A percentile compares a stretch with the other conserved stretches of the same genome.
Evolutionary conservation across 2,329 filamentous ascomycete species (phyloP).

Genomic region (Nothomitra cinnamomea): DNA sequence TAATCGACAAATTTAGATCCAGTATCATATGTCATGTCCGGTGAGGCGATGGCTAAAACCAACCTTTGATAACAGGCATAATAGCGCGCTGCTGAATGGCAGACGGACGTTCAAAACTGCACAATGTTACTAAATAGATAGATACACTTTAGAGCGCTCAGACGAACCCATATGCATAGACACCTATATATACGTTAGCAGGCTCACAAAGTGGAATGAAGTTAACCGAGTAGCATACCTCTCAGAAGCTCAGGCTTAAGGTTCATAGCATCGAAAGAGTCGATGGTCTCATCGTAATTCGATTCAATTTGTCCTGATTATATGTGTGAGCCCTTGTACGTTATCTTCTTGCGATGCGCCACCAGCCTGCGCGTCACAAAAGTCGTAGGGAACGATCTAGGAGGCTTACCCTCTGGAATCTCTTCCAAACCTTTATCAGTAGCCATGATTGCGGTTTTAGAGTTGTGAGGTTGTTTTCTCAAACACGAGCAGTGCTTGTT

Average conservation of each 20-base stretch:
- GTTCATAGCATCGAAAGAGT: constrained; percentile 97
- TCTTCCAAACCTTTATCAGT: constrained; percentile 92
- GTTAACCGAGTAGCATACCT: constrained; percentile 36
- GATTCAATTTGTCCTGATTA: constrained; percentile 90
- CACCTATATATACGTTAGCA: constrained; percentile 34
- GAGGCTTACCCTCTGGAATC: constrained; percentile 72
- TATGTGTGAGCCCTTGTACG: background rate
- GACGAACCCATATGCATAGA: constrained; percentile 78
- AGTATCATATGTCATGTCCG: background rate
- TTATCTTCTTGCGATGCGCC: background rate
- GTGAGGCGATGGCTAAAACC: constrained; percentile 20
- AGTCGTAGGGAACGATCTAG: background rate
- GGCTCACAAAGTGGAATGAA: background rate
- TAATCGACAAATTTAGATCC: constrained; percentile 19
- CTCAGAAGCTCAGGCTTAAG: constrained; percentile 94
- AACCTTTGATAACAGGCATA: constrained; percentile 99
- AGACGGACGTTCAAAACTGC: constrained; percentile 86
- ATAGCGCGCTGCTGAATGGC: constrained; percentile 99
- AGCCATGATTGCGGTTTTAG: constrained; percentile 81
- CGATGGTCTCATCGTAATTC: constrained; percentile 99
- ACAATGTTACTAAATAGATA: background rate
- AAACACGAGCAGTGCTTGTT: constrained; percentile 55
- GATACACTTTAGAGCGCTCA: no score
- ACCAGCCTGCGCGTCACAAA: no score
- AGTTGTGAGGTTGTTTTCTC: background rate